These are phyloP conservation scores for Glycine soja DNA, from an alignment of 306 rosid genomes.

Conservation along the genomic window DNA sequence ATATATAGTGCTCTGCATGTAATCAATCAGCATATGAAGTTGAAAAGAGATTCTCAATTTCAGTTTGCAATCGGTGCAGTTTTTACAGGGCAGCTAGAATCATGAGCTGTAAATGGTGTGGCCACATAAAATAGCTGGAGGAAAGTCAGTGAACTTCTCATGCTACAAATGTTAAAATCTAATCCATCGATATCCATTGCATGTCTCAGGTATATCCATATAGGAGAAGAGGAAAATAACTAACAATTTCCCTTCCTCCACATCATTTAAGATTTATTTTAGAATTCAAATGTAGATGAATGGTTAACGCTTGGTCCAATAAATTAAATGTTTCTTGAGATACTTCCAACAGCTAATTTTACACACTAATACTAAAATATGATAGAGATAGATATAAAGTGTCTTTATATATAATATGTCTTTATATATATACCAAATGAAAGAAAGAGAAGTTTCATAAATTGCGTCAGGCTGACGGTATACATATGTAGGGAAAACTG, in stretches of 20 bases:
- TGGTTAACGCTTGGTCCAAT: not conserved
- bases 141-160: not conserved
- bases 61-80: not conserved
- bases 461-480: constrained; percentile 24
- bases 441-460: constrained; percentile 31
- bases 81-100: not conserved
- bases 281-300: not conserved
- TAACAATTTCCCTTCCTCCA: not conserved
- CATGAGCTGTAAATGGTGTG: not conserved
- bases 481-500: constrained; percentile 3
- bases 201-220: constrained; percentile 5
- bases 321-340: not conserved
- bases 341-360: constrained; percentile 3
- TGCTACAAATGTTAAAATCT: not conserved
- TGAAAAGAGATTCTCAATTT: constrained; percentile 10
- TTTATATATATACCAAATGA: not conserved
- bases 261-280: not conserved
- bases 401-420: not conserved
- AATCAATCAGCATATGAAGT: no score
- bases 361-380: not conserved
- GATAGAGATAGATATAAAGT: not conserved
- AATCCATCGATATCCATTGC: constrained; percentile 16
- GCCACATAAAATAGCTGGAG: not conserved
- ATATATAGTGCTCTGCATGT: no score
- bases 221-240: not conserved